Evolutionary conservation across 2,329 filamentous ascomycete species (phyloP), one percentile per base, ranked within the genome.

Genomic region (Alternaria alternata): DNA sequence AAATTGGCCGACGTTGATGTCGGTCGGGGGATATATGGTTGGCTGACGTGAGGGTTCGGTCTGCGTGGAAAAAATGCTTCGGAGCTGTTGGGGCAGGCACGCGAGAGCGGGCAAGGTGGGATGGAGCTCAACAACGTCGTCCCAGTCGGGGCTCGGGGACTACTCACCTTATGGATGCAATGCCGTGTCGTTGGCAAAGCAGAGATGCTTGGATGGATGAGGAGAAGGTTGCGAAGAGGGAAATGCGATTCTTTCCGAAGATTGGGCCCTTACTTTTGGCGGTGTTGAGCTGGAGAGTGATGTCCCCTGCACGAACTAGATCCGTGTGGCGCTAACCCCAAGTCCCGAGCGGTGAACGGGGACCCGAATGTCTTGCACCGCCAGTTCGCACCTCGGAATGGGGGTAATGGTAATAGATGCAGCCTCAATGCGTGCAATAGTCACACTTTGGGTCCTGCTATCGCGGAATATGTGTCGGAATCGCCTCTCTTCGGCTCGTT

Each of bases 281-380:
- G 70, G 69, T 73, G 75, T 75, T 76, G 72, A 75, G 69, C 47
- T 60, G 57, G 57, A 60, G 57, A 57, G 20, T 51, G 24, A 66
- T 65, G 39, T 53, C 41, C 66, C 71, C 66, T 71, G 72, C 72
- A 65, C 63, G 59, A 58, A 56, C 57, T 67, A 57, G 67, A 67
- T 69, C 61, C 51, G 53, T 38, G 68, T 63, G 62, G 57, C 70
- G 61, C 69, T 73, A 70, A 64, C 61, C 69, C 51, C 56, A 47
- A 42, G 22, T 63, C 55, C 62, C 68, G 71, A 69, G 74, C 73
- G 71, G 72, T 75, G 71, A 70, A 73, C 66, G 73, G 72, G 71
- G 72, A 74, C 61, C 73, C 72, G 71, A 66, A 59, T 63, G 66
- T 59, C 47, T 41, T 56, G 39, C 59, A 54, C 44, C 26, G 38